Evolutionary conservation across 352 stramenopile genomes (phyloP).

Genomic region (Globisporangium acanthophoron): DNA sequence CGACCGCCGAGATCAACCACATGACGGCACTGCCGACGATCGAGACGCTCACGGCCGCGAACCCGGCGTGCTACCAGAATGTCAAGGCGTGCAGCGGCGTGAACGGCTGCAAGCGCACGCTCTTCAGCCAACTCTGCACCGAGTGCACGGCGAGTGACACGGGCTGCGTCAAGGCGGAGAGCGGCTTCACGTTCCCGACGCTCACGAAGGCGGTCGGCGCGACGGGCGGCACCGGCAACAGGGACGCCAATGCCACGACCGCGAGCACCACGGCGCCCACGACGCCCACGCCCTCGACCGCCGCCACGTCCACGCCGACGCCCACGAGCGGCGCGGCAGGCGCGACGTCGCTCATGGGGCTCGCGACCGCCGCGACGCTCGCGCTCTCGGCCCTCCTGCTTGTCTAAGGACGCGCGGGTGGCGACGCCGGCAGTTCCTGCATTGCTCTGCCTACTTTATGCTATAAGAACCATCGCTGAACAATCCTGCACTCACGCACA

Average conservation of each 20-base stretch:
- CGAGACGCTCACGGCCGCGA: constrained; percentile 28
- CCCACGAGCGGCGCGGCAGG: constrained; percentile 7
- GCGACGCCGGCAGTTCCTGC: no score
- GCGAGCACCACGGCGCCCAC: constrained; percentile 8
- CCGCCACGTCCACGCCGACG: neutral
- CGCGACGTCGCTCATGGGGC: neutral
- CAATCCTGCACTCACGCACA: no score
- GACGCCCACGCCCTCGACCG: constrained; percentile 1
- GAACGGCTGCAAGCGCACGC: constrained; percentile 53
- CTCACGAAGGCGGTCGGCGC: constrained; percentile 1
- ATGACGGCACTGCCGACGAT: constrained; percentile 48
- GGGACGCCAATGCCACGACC: constrained; percentile 22
- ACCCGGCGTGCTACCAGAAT: constrained; percentile 67
- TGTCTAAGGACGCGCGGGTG: neutral
- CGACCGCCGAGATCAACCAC: neutral
- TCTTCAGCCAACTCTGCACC: constrained; percentile 55
- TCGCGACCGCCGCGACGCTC: constrained; percentile 1
- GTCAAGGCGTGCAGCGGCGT: constrained; percentile 36
- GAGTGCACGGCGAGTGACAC: constrained; percentile 20
- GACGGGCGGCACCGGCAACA: constrained; percentile 13
- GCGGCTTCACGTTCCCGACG: constrained; percentile 6
- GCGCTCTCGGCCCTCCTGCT: constrained; percentile 6
- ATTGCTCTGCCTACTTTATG: neutral
- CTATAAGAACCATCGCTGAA: no score
- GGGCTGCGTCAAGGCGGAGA: neutral